Evolutionary conservation across 164 flowering plant genomes (phyloP).

Genomic region (Pachysandra terminalis): DNA sequence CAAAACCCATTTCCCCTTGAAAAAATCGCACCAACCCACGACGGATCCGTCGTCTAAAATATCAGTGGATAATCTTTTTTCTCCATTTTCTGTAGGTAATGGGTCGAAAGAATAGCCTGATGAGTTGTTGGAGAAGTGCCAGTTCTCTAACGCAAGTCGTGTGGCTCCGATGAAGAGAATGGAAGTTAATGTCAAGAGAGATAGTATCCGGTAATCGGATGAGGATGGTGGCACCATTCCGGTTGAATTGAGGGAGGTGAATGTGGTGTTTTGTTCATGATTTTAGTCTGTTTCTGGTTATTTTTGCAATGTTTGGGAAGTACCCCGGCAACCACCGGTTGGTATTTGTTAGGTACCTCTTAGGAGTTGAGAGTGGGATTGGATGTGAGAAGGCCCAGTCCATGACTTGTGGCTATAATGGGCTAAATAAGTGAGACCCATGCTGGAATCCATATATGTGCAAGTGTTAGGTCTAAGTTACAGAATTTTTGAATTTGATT

Average conservation of each 20-base stretch:
- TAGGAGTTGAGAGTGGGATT: not conserved
- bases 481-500: too few relatives aligned
- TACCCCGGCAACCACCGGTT: constrained; percentile 33
- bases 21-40: constrained; percentile 53
- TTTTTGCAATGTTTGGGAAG: not conserved
- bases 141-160: constrained; percentile 34
- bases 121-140: constrained; percentile 19
- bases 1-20: constrained; percentile 78
- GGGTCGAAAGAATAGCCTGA: too few relatives aligned
- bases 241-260: not conserved
- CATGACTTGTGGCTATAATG: too few relatives aligned
- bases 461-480: too few relatives aligned
- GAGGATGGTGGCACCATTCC: constrained; percentile 18
- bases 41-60: constrained; percentile 26
- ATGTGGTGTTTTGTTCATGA: not conserved
- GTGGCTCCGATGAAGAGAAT: constrained; percentile 43
- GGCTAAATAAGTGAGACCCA: too few relatives aligned
- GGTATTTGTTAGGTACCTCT: constrained; percentile 17
- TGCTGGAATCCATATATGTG: too few relatives aligned
- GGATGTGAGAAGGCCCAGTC: too few relatives aligned
- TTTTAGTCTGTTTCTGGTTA: not conserved
- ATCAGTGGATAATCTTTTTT: constrained; percentile 11
- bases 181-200: constrained; percentile 49
- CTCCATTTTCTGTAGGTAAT: not conserved
- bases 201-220: constrained; percentile 32